phyloP scores from a whole-genome alignment of 2,329 filamentous ascomycete genomes.

The Rachicladosporium sp. region DNA sequence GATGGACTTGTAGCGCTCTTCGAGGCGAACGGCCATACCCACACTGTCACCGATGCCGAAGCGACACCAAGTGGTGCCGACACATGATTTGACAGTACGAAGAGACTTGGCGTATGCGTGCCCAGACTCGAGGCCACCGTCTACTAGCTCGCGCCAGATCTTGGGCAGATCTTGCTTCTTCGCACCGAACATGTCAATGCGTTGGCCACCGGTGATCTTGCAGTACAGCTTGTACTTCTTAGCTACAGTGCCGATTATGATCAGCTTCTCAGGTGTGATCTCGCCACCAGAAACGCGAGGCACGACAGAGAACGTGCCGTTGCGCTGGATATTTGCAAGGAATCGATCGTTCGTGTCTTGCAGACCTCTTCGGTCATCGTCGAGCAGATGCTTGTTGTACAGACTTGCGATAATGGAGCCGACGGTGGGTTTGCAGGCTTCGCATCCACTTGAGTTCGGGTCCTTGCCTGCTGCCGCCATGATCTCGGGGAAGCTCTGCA shows the following conservation, averaged over 20 bases:
- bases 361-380: constrained; percentile 55
- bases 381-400: constrained; percentile 75
- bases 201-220: constrained; percentile 84
- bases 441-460: constrained; percentile 62
- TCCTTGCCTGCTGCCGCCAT: constrained; percentile 70
- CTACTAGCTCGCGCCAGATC: constrained; percentile 71
- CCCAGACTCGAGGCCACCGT: constrained; percentile 74
- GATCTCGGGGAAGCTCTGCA: constrained; percentile 59
- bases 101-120: constrained; percentile 86
- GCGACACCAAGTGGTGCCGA: constrained; percentile 82
- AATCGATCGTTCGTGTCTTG: constrained; percentile 88
- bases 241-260: constrained; percentile 71
- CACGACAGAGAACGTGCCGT: constrained; percentile 82
- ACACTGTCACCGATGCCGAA: constrained; percentile 84
- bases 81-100: constrained; percentile 81
- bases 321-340: constrained; percentile 78
- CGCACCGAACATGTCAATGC: constrained; percentile 87
- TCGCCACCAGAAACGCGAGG: constrained; percentile 75
- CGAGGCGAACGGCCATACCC: constrained; percentile 74
- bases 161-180: constrained; percentile 74
- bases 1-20: constrained; percentile 86
- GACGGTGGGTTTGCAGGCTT: constrained; percentile 73
- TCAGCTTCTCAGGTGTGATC: constrained; percentile 75
- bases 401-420: constrained; percentile 70
- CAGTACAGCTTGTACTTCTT: constrained; percentile 76